Evolutionary conservation across 371 early-diverging fungal genomes (phyloP).

Genomic region (Haplosporangium sp.): DNA sequence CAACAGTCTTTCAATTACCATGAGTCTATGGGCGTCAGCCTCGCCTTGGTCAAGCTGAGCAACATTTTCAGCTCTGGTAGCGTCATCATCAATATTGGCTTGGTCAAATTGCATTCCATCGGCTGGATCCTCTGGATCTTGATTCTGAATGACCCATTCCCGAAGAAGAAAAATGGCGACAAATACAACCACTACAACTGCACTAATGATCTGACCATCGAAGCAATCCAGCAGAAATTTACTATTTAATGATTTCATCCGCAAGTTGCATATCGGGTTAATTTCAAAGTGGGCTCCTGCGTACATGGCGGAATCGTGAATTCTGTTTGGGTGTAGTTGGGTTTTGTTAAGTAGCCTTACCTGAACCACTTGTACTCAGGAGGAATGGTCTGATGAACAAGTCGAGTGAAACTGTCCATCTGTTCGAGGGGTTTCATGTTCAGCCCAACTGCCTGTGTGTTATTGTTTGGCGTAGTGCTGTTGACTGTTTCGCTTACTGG

Average conservation of each 20-base stretch:
- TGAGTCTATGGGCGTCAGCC: neutral
- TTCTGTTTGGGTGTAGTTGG: too few species aligned
- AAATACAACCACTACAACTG: constrained; percentile 79
- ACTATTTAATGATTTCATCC: constrained; percentile 47
- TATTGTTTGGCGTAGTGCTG: constrained; percentile 7
- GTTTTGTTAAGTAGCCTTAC: constrained; percentile 8
- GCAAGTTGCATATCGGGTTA: neutral
- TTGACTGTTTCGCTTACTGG: constrained; percentile 16
- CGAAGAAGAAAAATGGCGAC: constrained; percentile 83
- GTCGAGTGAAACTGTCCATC: constrained; percentile 19
- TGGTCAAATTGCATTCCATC: constrained; percentile 15
- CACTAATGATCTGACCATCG: constrained; percentile 89
- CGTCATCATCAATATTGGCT: constrained; percentile 21
- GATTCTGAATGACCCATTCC: constrained; percentile 88
- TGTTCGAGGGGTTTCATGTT: constrained; percentile 5
- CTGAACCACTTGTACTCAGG: constrained; percentile 41
- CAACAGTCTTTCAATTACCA: constrained; percentile 13
- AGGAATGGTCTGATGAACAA: constrained; percentile 39
- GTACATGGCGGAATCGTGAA: too few species aligned
- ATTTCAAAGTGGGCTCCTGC: too few species aligned
- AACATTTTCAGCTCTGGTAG: neutral
- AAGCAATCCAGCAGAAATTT: constrained; percentile 83
- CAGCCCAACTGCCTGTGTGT: constrained; percentile 8
- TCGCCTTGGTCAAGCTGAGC: too few species aligned
- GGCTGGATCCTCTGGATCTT: constrained; percentile 50